These are phyloP conservation scores for Magnusiomyces tetraspermus DNA, from an alignment of 1,139 yeast genomes.

Conservation along the genomic window DNA sequence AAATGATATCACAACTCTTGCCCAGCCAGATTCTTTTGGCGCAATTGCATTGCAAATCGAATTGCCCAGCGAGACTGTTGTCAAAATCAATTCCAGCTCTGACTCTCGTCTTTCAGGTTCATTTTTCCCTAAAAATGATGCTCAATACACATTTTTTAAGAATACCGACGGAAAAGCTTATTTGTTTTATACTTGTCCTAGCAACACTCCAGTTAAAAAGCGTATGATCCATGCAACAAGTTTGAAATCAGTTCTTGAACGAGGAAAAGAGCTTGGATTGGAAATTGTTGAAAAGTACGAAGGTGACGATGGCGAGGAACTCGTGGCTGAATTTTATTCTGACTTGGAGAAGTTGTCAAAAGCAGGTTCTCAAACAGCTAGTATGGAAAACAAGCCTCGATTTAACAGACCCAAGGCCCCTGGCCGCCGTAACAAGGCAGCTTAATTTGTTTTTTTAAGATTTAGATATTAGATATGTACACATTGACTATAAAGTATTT, in stretches of 20 bases:
- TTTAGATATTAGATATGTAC: no score
- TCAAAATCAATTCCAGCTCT: slow-evolving; percentile 30
- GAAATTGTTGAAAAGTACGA: slow-evolving; percentile 16
- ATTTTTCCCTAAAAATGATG: slow-evolving; percentile 34
- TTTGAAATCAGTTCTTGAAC: slow-evolving; percentile 51
- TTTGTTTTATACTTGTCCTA: slow-evolving; percentile 82
- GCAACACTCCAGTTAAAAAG: slow-evolving; percentile 80
- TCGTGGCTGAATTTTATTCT: slow-evolving; percentile 15
- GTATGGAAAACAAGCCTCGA: slow-evolving; percentile 12
- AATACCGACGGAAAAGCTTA: slow-evolving; percentile 26
- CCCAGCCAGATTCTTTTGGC: slow-evolving; percentile 11
- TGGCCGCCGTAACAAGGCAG: slow-evolving; percentile 20
- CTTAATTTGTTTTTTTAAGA: not conserved
- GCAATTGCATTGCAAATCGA: slow-evolving; percentile 21
- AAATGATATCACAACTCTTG: slow-evolving; percentile 11
- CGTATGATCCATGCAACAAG: slow-evolving; percentile 89
- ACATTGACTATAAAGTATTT: no score
- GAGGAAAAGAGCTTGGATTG: slow-evolving; percentile 36
- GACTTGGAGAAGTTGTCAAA: slow-evolving; percentile 16
- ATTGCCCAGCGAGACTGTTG: slow-evolving; percentile 25
- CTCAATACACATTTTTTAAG: slow-evolving; percentile 55
- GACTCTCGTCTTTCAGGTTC: not conserved
- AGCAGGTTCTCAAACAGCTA: slow-evolving; percentile 12
- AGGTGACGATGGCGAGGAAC: slow-evolving; percentile 12
- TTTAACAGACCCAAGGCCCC: slow-evolving; percentile 33